A percentile compares a stretch with the other conserved stretches of the same genome.
These are phyloP conservation scores for Xerocomus tenax DNA, from an alignment of 1,284 basidiomycete species.

Conservation along the genomic window DNA sequence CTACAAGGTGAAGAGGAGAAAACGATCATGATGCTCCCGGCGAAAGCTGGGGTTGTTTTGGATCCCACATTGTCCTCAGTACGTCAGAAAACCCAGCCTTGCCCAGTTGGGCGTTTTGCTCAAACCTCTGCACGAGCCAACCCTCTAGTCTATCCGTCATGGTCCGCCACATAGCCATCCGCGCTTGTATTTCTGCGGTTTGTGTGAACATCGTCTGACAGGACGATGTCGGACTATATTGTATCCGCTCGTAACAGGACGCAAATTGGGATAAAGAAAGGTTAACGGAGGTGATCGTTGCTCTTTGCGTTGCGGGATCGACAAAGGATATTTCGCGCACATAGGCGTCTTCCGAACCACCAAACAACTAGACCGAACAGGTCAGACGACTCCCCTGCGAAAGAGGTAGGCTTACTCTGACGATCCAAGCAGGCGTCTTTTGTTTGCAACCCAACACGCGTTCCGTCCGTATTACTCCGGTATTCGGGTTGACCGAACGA, in stretches of 20 bases:
- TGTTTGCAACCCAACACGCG: conserved; percentile 80
- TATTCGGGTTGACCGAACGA: conserved; percentile 71
- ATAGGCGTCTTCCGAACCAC: conserved; percentile 86
- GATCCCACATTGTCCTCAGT: conserved; percentile 64
- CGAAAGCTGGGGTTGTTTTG: conserved; percentile 35
- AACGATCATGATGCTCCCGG: conserved; percentile 17
- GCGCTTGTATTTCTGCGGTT: conserved; percentile 78
- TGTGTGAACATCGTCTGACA: conserved; percentile 64
- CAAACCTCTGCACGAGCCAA: conserved; percentile 78
- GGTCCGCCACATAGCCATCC: conserved; percentile 67
- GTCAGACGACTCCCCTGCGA: conserved; percentile 1
- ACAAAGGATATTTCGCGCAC: conserved; percentile 90
- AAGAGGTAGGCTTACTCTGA: conserved; percentile 52
- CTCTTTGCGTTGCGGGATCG: conserved; percentile 70
- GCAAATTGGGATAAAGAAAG: conserved; percentile 84
- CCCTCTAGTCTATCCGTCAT: conserved; percentile 74
- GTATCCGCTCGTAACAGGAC: conserved; percentile 83
- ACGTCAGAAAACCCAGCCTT: conserved; percentile 85
- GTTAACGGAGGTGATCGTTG: conserved; percentile 82
- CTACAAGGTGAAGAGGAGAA: neutral
- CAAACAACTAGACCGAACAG: conserved; percentile 56
- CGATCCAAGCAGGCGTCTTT: conserved; percentile 74
- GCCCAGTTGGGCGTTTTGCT: conserved; percentile 79
- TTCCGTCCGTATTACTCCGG: conserved; percentile 84
- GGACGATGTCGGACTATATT: conserved; percentile 63